A percentile compares a stretch with the other conserved stretches of the same genome.
These are phyloP conservation scores for Exophiala alcalophila DNA, from an alignment of 2,329 filamentous ascomycete species.

Conservation along the genomic window DNA sequence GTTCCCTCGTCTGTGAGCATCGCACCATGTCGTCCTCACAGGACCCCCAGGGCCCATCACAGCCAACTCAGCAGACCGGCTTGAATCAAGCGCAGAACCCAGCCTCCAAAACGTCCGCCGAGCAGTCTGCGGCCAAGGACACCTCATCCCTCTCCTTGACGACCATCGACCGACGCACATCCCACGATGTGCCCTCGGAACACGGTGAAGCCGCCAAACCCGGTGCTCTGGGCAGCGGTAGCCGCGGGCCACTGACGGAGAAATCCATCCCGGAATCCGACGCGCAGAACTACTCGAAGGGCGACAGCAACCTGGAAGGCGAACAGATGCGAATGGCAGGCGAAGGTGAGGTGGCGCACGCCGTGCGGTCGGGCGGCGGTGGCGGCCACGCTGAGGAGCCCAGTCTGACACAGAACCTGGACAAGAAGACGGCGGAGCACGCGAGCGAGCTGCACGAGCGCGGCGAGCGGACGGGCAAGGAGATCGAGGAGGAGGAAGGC, in stretches of 20 bases:
- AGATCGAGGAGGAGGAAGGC: conserved; percentile 24
- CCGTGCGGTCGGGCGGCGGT: conserved; percentile 26
- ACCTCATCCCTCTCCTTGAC: conserved; percentile 19
- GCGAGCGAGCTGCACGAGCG: conserved; percentile 26
- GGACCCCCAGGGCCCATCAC: conserved; percentile 32
- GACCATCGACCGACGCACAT: conserved; percentile 27
- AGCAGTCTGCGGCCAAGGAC: conserved; percentile 25
- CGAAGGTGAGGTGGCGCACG: conserved; percentile 33
- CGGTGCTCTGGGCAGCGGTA: conserved; percentile 29
- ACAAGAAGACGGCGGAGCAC: conserved; percentile 25
- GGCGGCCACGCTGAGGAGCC: conserved; percentile 24
- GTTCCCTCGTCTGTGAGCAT: too few species aligned
- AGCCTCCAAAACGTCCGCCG: conserved; percentile 30
- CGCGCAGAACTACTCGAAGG: conserved; percentile 19
- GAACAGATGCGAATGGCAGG: conserved; percentile 34
- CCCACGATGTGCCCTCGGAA: conserved; percentile 29
- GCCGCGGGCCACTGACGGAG: conserved; percentile 24
- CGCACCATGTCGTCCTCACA: conserved; percentile 23
- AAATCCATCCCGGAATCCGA: conserved; percentile 24
- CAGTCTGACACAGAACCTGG: conserved; percentile 25
- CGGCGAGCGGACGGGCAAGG: conserved; percentile 24
- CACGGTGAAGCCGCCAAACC: conserved; percentile 28
- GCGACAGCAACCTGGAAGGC: conserved; percentile 30
- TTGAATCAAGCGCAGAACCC: conserved; percentile 33
- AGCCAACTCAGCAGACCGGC: conserved; percentile 31